These are phyloP conservation scores for Paramecium biaurelia DNA, from an alignment of 73 alveolate genomes.

Conservation along the genomic window DNA sequence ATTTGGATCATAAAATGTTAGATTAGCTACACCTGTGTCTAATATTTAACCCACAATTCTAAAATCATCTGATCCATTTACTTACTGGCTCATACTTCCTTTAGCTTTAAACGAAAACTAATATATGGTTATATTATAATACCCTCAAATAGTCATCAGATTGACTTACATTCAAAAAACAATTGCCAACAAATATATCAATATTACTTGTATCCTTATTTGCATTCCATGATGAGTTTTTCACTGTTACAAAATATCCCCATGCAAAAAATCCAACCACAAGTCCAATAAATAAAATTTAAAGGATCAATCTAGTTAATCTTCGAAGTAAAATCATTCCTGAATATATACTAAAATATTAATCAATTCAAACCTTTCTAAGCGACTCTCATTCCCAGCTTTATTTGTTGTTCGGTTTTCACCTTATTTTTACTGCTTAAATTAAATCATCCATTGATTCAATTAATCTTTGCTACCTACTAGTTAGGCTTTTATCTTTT, in stretches of 20 bases:
- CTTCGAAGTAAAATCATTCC: slow-evolving; percentile 26
- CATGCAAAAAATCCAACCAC: background rate
- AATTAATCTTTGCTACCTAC: background rate
- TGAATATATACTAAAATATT: background rate
- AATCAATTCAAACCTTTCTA: background rate
- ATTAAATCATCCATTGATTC: background rate
- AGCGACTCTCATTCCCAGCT: background rate
- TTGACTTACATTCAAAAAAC: background rate
- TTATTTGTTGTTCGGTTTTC: background rate
- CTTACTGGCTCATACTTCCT: background rate
- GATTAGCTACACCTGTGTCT: background rate
- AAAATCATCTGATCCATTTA: background rate
- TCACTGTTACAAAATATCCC: slow-evolving; percentile 36
- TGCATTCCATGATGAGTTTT: slow-evolving; percentile 23
- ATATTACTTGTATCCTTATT: background rate
- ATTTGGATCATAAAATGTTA: background rate
- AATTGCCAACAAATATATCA: background rate
- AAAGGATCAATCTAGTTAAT: background rate
- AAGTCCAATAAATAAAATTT: background rate
- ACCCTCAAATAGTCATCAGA: background rate
- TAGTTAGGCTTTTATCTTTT: background rate
- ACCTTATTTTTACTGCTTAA: background rate
- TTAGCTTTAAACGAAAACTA: background rate
- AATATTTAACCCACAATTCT: background rate
- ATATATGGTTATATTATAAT: background rate